Percentiles rank a stretch among this genome's conserved stretches.
Conservation (phyloP, 441 rosid species). For the Croton setiger region DNA sequence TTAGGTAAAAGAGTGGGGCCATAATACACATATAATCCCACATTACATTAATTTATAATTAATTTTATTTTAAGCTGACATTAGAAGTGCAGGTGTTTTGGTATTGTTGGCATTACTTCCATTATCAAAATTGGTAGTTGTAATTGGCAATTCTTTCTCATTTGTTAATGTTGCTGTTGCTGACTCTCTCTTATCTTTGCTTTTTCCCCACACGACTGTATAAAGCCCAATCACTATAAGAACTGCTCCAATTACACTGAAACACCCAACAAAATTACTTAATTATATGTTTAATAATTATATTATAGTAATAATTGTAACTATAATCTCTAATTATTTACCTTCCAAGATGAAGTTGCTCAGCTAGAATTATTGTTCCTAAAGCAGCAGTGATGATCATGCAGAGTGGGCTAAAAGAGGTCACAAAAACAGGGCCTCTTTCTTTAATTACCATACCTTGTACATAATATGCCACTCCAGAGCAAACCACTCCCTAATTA, state of each 20-base stretch:
- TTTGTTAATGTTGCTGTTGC: constrained; percentile 10
- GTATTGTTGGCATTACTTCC: not conserved
- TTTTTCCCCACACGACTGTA: constrained; percentile 85
- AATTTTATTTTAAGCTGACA: not conserved
- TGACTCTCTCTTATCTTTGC: constrained; percentile 48
- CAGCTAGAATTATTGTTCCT: constrained; percentile 56
- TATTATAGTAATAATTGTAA: not conserved
- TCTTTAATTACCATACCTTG: constrained; percentile 68
- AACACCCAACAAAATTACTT: constrained; percentile 7
- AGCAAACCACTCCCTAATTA: constrained; percentile 76
- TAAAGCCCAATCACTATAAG: constrained; percentile 72
- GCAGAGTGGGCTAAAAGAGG: constrained; percentile 75
- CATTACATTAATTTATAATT: too few species aligned
- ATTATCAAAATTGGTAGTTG: constrained; percentile 16
- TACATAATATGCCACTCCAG: constrained; percentile 78
- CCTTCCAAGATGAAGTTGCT: constrained; percentile 79
- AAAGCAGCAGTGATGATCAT: constrained; percentile 73
- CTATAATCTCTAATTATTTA: constrained; percentile 19
- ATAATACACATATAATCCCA: too few species aligned
- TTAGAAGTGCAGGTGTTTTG: too few species aligned
- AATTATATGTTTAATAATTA: not conserved
- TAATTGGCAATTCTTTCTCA: constrained; percentile 51
- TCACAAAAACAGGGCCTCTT: constrained; percentile 78
- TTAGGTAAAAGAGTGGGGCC: too few species aligned
- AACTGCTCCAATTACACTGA: constrained; percentile 71